Base-by-base conservation (phyloP, 2,329 filamentous ascomycete genomes). In the Botryotinia narcissicola region DNA sequence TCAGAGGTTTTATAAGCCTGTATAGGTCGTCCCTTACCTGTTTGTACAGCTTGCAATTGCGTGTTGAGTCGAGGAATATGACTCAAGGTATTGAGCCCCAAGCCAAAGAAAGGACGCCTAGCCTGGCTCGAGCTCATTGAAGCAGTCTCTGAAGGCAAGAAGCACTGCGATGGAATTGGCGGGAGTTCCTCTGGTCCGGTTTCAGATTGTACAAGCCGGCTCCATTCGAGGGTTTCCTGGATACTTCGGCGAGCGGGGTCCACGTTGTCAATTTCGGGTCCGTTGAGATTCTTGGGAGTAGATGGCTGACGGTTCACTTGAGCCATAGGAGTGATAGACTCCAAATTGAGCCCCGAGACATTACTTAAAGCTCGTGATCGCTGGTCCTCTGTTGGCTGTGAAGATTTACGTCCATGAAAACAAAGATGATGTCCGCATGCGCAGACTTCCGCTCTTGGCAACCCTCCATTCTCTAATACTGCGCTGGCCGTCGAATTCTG, bases 361-460 rank as follows among this genome's bases (percentile, higher is more conserved):
- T 76, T 74, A 68, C 64, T 71, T 68, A 61, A 73, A 44, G 57
- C 57, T 54, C 72, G 69, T 20, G 40, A 57, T 60, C 61, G 69
- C 46, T 75, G 68, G 62, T 62, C 44, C 44, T 46, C 66, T 51
- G 35, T 60, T 74, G 69, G 74, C 73, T 46, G 77, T 73, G 42
- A 51, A 40, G 51, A 22, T 54, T 75, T 75, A 71, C 75, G 73
- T 67, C 83, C 80, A 81, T 89, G 87, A 78, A 85, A 88, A 79
- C 87, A 88, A 10, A 86, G 86, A 83, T 89, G 87, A 79, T 89
- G 87, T 59, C 85, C 85, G 77, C 87, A 89, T 72, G 86, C 84
- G 80, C 87, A 89, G 37, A 78, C 76, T 32, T 75, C 80, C 29
- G 77, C 75, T 72, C 73, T 63, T 44, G 59, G 70, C 64, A 64